A percentile compares a stretch with the other conserved stretches of the same genome.
phyloP scores from a whole-genome alignment of 352 stramenopile genomes.

The Phytophthora pini region DNA sequence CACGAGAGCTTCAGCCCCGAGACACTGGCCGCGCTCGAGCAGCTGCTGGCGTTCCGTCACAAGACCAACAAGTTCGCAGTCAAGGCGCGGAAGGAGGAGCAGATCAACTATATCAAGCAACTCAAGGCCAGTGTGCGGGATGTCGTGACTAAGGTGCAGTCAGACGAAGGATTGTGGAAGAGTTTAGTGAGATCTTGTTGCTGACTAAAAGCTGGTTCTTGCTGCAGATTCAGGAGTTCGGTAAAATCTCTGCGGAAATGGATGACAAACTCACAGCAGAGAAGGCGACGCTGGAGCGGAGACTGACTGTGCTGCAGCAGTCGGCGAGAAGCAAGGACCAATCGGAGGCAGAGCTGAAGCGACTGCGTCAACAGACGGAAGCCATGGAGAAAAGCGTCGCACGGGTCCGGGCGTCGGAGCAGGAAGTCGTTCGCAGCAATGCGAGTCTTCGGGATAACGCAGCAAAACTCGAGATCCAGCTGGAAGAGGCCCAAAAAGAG shows the following conservation, averaged over 20 bases:
- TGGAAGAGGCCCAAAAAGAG: slow-evolving; percentile 54
- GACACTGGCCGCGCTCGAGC: slow-evolving; percentile 47
- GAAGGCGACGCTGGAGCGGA: slow-evolving; percentile 42
- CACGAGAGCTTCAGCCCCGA: slow-evolving; percentile 40
- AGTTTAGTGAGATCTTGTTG: not conserved
- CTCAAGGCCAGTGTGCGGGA: slow-evolving; percentile 52
- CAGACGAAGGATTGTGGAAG: not conserved
- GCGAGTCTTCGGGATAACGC: slow-evolving; percentile 42
- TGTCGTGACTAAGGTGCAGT: slow-evolving; percentile 43
- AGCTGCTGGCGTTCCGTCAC: slow-evolving; percentile 57
- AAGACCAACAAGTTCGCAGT: slow-evolving; percentile 79
- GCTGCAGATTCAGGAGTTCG: slow-evolving; percentile 48
- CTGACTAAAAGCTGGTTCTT: slow-evolving; percentile 3
- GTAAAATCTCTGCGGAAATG: slow-evolving; percentile 29
- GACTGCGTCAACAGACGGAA: slow-evolving; percentile 39
- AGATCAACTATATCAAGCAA: slow-evolving; percentile 61
- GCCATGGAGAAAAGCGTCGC: slow-evolving; percentile 39
- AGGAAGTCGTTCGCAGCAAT: slow-evolving; percentile 41
- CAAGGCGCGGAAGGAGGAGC: slow-evolving; percentile 65
- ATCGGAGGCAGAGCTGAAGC: slow-evolving; percentile 45
- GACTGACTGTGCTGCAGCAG: slow-evolving; percentile 45
- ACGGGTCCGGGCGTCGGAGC: slow-evolving; percentile 44
- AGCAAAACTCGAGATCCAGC: slow-evolving; percentile 54
- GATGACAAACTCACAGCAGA: slow-evolving; percentile 46
- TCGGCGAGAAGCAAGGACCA: slow-evolving; percentile 43